Evolutionary conservation across 345 rosid species (phyloP).

Genomic region (Corymbia maculata): DNA sequence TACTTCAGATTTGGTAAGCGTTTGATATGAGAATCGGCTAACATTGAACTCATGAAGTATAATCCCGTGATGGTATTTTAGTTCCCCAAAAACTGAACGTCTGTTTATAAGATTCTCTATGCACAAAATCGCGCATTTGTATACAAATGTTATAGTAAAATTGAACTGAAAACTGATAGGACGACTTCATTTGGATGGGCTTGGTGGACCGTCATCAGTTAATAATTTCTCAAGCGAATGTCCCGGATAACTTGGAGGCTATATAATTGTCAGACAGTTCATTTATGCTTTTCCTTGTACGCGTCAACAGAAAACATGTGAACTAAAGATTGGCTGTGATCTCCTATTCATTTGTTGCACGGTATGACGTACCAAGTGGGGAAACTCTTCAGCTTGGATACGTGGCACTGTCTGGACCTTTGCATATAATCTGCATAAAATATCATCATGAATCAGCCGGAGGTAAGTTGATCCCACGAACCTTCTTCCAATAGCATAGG

Average conservation of each 20-base stretch:
- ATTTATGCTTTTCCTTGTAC: neutral
- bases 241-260: rapidly evolving
- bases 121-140: neutral
- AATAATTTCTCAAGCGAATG: neutral
- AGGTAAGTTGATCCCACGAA: neutral
- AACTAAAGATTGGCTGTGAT: neutral
- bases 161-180: neutral
- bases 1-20: neutral
- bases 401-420: neutral
- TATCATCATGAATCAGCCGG: neutral
- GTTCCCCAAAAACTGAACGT: neutral
- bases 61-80: neutral
- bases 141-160: neutral
- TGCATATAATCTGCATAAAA: neutral
- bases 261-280: neutral
- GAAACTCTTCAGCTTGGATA: neutral
- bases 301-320: neutral
- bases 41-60: neutral
- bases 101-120: neutral
- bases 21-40: neutral
- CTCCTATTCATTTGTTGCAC: neutral
- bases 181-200: neutral
- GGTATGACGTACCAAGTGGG: neutral
- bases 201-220: neutral
- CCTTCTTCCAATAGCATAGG: neutral